These are phyloP conservation scores for Podospora fimiseda DNA, from an alignment of 495 filamentous ascomycete genomes.

Conservation along the genomic window DNA sequence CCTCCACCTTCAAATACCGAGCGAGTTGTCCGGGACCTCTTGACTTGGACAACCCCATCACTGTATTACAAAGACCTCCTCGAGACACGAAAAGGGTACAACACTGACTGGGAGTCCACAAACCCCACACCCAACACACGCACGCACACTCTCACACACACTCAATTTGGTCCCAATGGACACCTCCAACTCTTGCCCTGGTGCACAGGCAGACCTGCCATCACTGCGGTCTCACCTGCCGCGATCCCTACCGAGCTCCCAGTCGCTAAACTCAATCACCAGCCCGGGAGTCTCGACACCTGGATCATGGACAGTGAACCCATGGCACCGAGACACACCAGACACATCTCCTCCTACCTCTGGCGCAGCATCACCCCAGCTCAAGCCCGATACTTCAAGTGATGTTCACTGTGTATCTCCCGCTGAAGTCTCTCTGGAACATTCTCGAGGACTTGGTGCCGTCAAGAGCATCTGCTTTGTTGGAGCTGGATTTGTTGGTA, in stretches of 20 bases:
- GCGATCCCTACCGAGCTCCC: slow-evolving; percentile 20
- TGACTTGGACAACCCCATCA: not conserved
- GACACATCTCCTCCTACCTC: slow-evolving; percentile 24
- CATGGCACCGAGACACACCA: slow-evolving; percentile 16
- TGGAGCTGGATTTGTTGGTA: slow-evolving; percentile 30
- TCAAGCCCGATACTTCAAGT: slow-evolving; percentile 11
- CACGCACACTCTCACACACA: not conserved
- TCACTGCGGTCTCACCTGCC: slow-evolving; percentile 6
- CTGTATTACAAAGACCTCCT: not conserved
- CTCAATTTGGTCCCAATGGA: slow-evolving; percentile 9
- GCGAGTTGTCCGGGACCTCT: not conserved
- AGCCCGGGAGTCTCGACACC: slow-evolving; percentile 20
- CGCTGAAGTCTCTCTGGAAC: not conserved
- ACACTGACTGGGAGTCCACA: too few relatives aligned
- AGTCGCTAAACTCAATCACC: slow-evolving; percentile 20
- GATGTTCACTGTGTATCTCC: slow-evolving; percentile 9
- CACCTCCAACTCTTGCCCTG: not conserved
- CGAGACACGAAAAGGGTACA: not conserved
- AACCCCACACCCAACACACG: too few relatives aligned
- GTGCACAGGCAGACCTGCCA: not conserved
- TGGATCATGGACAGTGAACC: slow-evolving; percentile 16
- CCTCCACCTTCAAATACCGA: slow-evolving; percentile 1
- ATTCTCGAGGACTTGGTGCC: not conserved
- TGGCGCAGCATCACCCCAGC: slow-evolving; percentile 17
- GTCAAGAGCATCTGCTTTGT: slow-evolving; percentile 44